Conservation (phyloP, 208 protist species). For the Phytomonas francai region DNA sequence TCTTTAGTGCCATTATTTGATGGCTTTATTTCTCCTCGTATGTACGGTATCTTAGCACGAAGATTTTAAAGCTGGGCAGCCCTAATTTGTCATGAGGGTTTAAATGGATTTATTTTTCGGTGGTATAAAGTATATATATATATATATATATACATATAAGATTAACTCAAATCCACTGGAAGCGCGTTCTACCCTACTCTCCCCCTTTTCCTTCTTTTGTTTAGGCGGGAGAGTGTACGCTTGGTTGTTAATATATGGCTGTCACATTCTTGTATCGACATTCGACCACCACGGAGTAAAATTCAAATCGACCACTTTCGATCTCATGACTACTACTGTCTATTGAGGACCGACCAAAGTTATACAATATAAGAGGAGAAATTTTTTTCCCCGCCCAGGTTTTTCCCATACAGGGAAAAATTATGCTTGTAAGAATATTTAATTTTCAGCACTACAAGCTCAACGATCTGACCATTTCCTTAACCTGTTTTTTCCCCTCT, state of each 20-base stretch:
- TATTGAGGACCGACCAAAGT: neutral
- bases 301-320: neutral
- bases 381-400: neutral
- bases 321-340: neutral
- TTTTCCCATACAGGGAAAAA: neutral
- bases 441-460: neutral
- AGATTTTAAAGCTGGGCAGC: constrained; percentile 12
- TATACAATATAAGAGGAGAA: neutral
- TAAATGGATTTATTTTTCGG: neutral
- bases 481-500: constrained; percentile 10
- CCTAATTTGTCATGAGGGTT: neutral
- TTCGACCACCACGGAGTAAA: neutral
- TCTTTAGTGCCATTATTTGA: constrained; percentile 85
- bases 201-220: constrained; percentile 1
- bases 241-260: neutral
- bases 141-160: neutral
- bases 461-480: neutral
- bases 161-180: neutral
- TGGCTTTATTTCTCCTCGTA: constrained; percentile 63
- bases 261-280: neutral
- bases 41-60: constrained; percentile 75
- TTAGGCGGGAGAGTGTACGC: neutral
- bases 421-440: neutral
- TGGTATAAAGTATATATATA: too few relatives aligned
- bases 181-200: constrained; percentile 6